Evolutionary conservation across 805 yeast species (phyloP).

Genomic region (Saturnispora galanensis): DNA sequence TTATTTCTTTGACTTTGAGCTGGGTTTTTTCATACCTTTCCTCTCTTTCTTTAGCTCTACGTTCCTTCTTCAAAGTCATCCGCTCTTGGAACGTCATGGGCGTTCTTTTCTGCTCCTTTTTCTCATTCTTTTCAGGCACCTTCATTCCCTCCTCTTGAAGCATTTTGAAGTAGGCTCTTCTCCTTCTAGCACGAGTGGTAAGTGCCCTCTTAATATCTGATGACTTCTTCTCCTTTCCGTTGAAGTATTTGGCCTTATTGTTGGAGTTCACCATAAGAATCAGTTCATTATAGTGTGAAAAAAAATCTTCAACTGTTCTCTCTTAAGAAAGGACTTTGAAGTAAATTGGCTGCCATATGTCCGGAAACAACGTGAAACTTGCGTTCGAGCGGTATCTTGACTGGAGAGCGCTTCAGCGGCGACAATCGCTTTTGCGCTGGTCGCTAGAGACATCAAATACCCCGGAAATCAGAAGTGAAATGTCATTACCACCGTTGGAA

Average conservation of each 20-base stretch:
- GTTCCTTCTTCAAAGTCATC: conserved; percentile 36
- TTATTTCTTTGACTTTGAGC: conserved; percentile 23
- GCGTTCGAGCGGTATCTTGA: conserved; percentile 22
- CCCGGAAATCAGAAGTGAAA: neutral
- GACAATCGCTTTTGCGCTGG: conserved; percentile 23
- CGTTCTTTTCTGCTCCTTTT: conserved; percentile 23
- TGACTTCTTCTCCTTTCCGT: conserved; percentile 24
- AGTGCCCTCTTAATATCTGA: conserved; percentile 72
- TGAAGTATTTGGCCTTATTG: conserved; percentile 12
- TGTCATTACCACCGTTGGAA: neutral
- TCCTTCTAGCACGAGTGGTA: conserved; percentile 68
- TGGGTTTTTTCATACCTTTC: conserved; percentile 33
- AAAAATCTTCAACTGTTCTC: neutral
- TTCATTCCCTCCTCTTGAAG: conserved; percentile 60
- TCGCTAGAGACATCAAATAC: conserved; percentile 14
- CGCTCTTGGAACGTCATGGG: conserved; percentile 34
- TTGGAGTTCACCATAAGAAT: neutral
- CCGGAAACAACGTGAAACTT: conserved; percentile 19
- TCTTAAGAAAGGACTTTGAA: too few species aligned
- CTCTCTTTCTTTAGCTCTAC: conserved; percentile 33
- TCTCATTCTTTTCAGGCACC: conserved; percentile 32
- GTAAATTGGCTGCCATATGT: neutral
- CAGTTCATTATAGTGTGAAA: neutral
- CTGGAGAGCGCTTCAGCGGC: conserved; percentile 16
- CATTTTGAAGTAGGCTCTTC: conserved; percentile 72